Conservation (phyloP, 2,329 filamentous ascomycete genomes). For the Neopestalotiopsis sp. region DNA sequence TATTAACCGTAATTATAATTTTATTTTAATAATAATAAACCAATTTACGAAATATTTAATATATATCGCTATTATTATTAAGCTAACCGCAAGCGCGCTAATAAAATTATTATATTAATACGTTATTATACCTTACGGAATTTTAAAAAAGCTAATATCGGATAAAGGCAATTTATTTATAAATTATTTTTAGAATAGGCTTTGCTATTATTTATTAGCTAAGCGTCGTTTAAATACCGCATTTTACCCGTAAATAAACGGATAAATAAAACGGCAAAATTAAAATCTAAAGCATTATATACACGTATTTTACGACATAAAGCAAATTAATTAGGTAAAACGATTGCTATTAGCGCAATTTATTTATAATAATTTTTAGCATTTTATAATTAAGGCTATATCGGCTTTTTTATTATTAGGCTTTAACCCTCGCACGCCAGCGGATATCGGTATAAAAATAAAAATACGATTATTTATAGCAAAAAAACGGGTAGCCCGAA, state of each 20-base stretch:
- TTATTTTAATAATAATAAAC: not conserved
- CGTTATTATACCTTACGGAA: not conserved
- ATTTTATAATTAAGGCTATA: not conserved
- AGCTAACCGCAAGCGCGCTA: not conserved
- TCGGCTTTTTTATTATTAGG: not conserved
- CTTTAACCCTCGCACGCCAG: not conserved
- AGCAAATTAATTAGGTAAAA: not conserved
- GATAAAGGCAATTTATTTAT: not conserved
- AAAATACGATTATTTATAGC: not conserved
- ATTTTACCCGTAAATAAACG: not conserved
- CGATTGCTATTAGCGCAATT: not conserved
- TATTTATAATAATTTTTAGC: not conserved
- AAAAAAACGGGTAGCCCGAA: not conserved
- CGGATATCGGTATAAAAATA: not conserved
- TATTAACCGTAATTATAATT: not conserved
- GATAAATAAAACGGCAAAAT: not conserved
- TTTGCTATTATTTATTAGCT: not conserved
- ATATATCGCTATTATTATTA: not conserved
- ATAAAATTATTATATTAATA: not conserved
- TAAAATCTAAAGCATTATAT: not conserved
- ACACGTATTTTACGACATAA: not conserved
- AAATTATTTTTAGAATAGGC: not conserved
- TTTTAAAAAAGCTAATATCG: not conserved
- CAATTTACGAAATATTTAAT: not conserved
- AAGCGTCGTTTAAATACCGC: not conserved